Evolutionary conservation across 2,329 filamentous ascomycete genomes (phyloP).

Genomic region (Neonectria neomacrospora): DNA sequence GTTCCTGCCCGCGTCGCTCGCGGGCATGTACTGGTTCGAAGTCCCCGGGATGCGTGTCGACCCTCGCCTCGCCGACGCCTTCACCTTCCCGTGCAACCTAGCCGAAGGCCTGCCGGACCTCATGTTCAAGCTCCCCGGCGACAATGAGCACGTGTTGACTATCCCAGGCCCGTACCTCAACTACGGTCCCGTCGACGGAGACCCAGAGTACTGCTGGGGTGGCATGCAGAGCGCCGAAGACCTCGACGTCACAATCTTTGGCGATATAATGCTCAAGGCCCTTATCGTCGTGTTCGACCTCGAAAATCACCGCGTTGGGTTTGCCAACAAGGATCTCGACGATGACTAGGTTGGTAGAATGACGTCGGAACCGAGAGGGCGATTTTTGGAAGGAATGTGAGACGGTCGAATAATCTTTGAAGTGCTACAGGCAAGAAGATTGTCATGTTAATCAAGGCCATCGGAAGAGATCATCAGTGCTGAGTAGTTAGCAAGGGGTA

Average conservation of each 20-base stretch:
- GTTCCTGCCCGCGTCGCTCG: conserved; percentile 67
- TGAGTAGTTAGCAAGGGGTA: conserved; percentile 17
- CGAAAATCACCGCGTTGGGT: conserved; percentile 52
- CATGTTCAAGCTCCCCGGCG: conserved; percentile 62
- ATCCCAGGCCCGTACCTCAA: conserved; percentile 67
- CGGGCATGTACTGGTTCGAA: conserved; percentile 67
- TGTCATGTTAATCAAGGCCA: conserved; percentile 16
- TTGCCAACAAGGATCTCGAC: conserved; percentile 57
- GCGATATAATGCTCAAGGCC: conserved; percentile 83
- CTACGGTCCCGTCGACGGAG: conserved; percentile 62
- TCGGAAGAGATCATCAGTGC: conserved; percentile 12
- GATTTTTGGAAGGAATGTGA: conserved; percentile 17
- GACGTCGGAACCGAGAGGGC: background rate
- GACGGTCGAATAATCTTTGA: conserved; percentile 20
- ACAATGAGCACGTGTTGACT: conserved; percentile 59
- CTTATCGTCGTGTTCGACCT: conserved; percentile 79
- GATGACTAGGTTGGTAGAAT: conserved; percentile 11
- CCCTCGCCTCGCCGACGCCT: conserved; percentile 56
- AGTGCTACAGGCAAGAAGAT: conserved; percentile 2
- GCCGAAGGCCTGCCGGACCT: conserved; percentile 67
- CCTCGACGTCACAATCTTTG: conserved; percentile 72
- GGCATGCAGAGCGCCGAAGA: conserved; percentile 72
- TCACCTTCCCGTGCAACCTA: conserved; percentile 67
- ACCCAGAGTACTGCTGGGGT: conserved; percentile 73
- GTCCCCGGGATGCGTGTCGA: conserved; percentile 64